Percentiles rank a stretch among this genome's conserved stretches.
Evolutionary conservation across 768 basidiomycete genomes (phyloP).

Genomic region (Tulasnella sp.): DNA sequence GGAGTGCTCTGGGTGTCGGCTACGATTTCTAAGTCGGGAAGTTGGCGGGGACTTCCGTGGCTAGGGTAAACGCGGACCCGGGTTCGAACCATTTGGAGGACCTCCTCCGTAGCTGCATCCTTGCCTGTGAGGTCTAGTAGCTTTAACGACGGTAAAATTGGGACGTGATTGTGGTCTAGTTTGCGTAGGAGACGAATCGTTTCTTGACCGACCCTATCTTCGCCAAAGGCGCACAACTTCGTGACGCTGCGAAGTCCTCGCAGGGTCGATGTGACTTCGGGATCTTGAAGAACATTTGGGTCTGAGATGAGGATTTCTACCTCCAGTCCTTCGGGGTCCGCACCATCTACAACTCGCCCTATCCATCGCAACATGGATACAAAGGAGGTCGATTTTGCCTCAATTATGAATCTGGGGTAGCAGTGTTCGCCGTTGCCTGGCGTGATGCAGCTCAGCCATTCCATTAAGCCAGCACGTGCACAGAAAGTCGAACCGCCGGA

Average conservation of each 20-base stretch:
- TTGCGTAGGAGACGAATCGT: neutral
- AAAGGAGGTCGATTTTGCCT: no score
- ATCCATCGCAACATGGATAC: no score
- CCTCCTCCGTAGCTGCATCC: neutral
- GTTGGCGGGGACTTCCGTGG: neutral
- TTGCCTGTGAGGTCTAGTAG: fast-evolving
- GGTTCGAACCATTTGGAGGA: neutral
- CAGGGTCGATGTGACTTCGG: neutral
- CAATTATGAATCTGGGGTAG: neutral
- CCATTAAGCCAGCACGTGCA: neutral
- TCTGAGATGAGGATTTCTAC: no score
- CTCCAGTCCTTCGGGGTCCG: no score
- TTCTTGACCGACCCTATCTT: neutral
- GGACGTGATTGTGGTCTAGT: neutral
- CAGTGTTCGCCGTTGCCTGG: neutral
- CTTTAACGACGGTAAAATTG: neutral
- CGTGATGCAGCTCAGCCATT: neutral
- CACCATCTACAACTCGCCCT: no score
- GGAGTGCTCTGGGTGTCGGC: fast-evolving
- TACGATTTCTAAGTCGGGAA: neutral
- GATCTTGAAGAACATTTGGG: no score
- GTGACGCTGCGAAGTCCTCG: neutral
- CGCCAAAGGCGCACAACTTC: neutral
- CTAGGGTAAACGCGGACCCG: neutral
- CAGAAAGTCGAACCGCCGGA: neutral